A percentile compares a stretch with the other conserved stretches of the same genome.
phyloP scores from a whole-genome alignment of 192 early-diverging fungal genomes.

The Dissophora globulifera region DNA sequence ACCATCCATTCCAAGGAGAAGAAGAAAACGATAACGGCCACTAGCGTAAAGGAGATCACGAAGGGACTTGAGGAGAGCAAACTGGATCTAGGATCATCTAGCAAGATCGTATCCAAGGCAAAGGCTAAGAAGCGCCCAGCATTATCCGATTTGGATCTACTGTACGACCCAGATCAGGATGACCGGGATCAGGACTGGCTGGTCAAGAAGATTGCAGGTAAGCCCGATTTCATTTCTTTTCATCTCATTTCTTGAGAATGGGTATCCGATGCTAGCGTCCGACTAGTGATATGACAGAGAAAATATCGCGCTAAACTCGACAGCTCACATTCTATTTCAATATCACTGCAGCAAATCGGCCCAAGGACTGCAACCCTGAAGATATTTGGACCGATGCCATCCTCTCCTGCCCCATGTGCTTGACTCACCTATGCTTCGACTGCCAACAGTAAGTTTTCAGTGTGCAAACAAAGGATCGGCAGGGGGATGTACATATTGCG shows the following conservation, averaged over 20 bases:
- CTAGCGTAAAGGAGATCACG: slow-evolving; percentile 14
- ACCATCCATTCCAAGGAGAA: not conserved
- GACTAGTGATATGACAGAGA: not conserved
- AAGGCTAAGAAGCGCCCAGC: slow-evolving; percentile 19
- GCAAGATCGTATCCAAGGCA: slow-evolving; percentile 23
- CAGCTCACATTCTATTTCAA: no score
- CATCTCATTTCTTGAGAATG: no score
- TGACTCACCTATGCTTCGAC: slow-evolving; percentile 66
- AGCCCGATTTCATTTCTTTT: no score
- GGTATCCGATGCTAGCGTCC: not conserved
- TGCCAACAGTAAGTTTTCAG: slow-evolving; percentile 65
- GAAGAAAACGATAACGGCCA: not conserved
- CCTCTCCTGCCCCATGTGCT: slow-evolving; percentile 70
- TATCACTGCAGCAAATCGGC: slow-evolving; percentile 46
- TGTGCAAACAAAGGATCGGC: not conserved
- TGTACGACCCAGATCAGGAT: slow-evolving; percentile 67
- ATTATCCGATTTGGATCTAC: slow-evolving; percentile 60
- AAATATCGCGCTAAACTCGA: no score
- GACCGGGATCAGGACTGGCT: slow-evolving; percentile 67
- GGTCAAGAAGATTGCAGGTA: slow-evolving; percentile 62
- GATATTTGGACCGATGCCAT: slow-evolving; percentile 63
- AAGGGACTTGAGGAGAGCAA: slow-evolving; percentile 3
- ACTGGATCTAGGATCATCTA: not conserved
- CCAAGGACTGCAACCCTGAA: slow-evolving; percentile 15
- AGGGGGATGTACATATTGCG: not conserved